phyloP scores from a whole-genome alignment of 768 basidiomycete species.

The Pleurotus cornucopiae region DNA sequence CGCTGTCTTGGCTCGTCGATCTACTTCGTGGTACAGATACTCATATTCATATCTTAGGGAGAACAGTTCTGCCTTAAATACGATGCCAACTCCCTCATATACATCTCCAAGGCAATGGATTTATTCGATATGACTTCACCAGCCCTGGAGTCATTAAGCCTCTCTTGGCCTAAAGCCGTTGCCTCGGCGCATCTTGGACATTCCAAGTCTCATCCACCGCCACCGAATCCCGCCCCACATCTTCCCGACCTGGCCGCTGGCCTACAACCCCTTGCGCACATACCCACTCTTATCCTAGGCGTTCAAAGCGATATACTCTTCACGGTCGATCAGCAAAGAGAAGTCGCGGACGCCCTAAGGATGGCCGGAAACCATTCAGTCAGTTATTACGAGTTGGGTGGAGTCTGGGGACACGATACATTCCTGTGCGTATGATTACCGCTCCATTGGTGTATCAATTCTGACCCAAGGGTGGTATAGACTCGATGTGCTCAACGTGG shows the following conservation, averaged over 20 bases:
- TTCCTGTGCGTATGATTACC: conserved; percentile 66
- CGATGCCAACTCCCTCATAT: conserved; percentile 98
- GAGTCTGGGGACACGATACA: conserved; percentile 99
- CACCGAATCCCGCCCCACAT: conserved; percentile 69
- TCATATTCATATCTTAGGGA: conserved; percentile 49
- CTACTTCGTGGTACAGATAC: conserved; percentile 14
- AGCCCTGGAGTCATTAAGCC: conserved; percentile 64
- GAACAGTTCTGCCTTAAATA: conserved; percentile 98
- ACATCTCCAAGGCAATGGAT: conserved; percentile 99
- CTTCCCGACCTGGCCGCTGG: conserved; percentile 76
- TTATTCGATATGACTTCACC: conserved; percentile 91
- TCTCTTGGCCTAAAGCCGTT: conserved; percentile 28
- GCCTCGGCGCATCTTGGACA: conserved; percentile 35
- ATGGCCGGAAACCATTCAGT: conserved; percentile 87
- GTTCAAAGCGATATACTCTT: conserved; percentile 97
- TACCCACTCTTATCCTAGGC: conserved; percentile 83
- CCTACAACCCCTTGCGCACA: conserved; percentile 67
- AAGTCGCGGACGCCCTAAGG: conserved; percentile 87
- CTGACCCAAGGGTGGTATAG: conserved; percentile 26
- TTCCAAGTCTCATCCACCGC: conserved; percentile 70
- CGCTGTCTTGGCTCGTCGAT: neutral
- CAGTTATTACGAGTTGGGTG: conserved; percentile 95
- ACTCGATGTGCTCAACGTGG: conserved; percentile 85
- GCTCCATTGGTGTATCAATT: neutral
- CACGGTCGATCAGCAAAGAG: conserved; percentile 95